Percentiles rank a stretch among this genome's conserved stretches.
phyloP scores from a whole-genome alignment of 2,329 filamentous ascomycete species.

The Tolypocladium tundrense region DNA sequence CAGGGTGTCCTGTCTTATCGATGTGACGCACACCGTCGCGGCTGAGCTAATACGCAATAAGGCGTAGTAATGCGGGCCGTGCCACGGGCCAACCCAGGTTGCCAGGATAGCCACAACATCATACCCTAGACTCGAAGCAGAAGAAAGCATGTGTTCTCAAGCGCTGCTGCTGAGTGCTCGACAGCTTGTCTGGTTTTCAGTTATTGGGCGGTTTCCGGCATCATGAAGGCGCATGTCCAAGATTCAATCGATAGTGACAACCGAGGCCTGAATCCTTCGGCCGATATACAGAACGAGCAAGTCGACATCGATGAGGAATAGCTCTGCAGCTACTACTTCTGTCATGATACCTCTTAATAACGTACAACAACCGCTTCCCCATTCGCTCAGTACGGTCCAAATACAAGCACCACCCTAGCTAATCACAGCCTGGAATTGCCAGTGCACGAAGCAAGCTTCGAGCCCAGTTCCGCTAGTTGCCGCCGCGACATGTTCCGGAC shows the following conservation, averaged over 20 bases:
- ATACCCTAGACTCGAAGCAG: no score
- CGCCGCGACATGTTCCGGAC: neutral
- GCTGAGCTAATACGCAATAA: neutral
- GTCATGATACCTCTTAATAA: neutral
- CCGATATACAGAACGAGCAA: neutral
- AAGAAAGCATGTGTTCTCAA: no score
- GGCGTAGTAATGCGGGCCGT: neutral
- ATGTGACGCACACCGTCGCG: neutral
- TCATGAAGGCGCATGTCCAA: no score
- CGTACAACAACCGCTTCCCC: neutral
- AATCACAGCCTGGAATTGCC: neutral
- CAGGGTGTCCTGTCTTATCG: conserved; percentile 3
- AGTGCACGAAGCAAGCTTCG: neutral
- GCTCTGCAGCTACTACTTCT: neutral
- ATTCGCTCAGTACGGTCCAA: neutral
- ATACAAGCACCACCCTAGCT: neutral
- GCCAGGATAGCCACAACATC: no score
- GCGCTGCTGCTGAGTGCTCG: neutral
- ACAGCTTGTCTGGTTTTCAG: neutral
- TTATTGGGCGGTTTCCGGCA: neutral
- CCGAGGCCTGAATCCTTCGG: neutral
- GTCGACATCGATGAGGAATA: neutral
- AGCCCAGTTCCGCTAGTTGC: neutral
- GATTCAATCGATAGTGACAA: neutral
- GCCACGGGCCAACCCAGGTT: neutral